Conservation (phyloP, 495 filamentous ascomycete genomes). For the Aspergillus cristatus region DNA sequence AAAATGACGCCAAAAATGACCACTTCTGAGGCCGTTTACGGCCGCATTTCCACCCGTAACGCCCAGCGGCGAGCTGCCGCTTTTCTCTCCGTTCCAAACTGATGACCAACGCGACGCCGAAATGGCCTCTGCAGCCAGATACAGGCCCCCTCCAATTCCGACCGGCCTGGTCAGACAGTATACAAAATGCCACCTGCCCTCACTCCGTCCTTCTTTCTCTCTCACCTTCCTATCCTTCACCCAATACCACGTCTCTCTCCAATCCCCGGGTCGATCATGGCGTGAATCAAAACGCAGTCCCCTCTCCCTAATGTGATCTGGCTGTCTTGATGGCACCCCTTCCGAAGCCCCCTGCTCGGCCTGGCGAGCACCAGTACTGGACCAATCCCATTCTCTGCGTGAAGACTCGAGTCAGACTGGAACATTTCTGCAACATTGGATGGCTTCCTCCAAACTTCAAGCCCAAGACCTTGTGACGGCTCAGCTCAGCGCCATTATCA, state of each 20-base stretch:
- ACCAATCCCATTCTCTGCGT: conserved; percentile 24
- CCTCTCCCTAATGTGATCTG: conserved; percentile 2
- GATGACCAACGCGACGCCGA: neutral
- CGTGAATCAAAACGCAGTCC: conserved; percentile 1
- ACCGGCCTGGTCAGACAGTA: conserved; percentile 3
- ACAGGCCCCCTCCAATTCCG: neutral
- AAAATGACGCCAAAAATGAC: too few species aligned
- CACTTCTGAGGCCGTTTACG: too few species aligned
- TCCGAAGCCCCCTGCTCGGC: conserved; percentile 9
- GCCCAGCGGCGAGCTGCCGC: too few species aligned
- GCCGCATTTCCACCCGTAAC: too few species aligned
- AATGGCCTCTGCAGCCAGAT: conserved; percentile 3
- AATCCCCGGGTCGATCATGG: neutral
- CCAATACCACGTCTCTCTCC: conserved; percentile 1
- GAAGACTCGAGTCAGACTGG: conserved; percentile 20
- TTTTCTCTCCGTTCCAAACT: too few species aligned
- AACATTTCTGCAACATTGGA: conserved; percentile 18
- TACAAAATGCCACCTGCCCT: conserved; percentile 10
- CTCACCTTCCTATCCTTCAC: conserved; percentile 4
- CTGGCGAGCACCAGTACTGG: conserved; percentile 19
- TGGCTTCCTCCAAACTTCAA: conserved; percentile 25
- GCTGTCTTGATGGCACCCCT: conserved; percentile 8
- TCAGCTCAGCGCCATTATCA: conserved; percentile 15
- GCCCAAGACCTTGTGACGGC: conserved; percentile 14
- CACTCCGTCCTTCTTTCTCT: neutral